phyloP scores from a whole-genome alignment of 495 filamentous ascomycete genomes.

The Hypomontagnella submonticulosa region DNA sequence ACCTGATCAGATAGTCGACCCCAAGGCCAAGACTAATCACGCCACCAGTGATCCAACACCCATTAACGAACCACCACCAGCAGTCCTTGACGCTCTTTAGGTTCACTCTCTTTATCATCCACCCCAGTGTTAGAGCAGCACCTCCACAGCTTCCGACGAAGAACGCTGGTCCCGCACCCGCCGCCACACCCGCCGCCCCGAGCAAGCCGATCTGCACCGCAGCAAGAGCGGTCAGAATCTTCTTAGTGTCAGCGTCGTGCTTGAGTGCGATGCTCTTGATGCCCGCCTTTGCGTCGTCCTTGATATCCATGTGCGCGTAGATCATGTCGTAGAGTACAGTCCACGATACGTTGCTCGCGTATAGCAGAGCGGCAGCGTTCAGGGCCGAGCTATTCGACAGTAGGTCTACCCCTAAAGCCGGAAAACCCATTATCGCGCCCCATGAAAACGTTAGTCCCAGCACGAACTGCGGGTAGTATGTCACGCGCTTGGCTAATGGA shows the following conservation, averaged over 20 bases:
- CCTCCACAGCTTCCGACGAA: constrained; percentile 88
- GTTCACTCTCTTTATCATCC: constrained; percentile 91
- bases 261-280: constrained; percentile 95
- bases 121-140: constrained; percentile 75
- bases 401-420: constrained; percentile 87
- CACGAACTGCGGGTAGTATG: constrained; percentile 93
- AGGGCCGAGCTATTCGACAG: constrained; percentile 71
- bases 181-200: constrained; percentile 75
- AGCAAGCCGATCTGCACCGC: constrained; percentile 81
- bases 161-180: constrained; percentile 84
- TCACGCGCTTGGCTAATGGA: constrained; percentile 92
- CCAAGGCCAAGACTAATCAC: constrained; percentile 62
- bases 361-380: constrained; percentile 76
- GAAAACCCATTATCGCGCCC: constrained; percentile 97
- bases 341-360: constrained; percentile 90
- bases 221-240: constrained; percentile 80
- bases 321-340: constrained; percentile 98
- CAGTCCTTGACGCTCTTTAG: constrained; percentile 86
- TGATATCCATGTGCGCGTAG: constrained; percentile 98
- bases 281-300: constrained; percentile 89
- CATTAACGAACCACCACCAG: constrained; percentile 94
- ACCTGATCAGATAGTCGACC: constrained; percentile 61
- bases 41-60: constrained; percentile 67
- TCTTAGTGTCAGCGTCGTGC: constrained; percentile 89
- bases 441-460: constrained; percentile 94